Percentiles rank a stretch among this genome's conserved stretches.
phyloP scores from a whole-genome alignment of 2,329 filamentous ascomycete species.

The Arthrobotrys pseudoclavata region DNA sequence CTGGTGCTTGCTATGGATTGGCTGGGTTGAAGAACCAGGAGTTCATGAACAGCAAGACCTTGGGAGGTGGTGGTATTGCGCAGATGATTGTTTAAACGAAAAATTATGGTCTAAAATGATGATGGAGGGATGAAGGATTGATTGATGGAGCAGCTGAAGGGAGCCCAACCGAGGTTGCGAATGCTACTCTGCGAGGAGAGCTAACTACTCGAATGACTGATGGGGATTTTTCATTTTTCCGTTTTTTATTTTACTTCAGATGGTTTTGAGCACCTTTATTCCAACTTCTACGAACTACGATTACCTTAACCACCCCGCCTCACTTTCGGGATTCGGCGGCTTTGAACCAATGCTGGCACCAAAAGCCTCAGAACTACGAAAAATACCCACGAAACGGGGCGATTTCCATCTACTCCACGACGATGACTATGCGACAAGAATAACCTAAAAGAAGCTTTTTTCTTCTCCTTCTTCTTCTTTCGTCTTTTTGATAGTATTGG shows the following conservation, averaged over 20 bases:
- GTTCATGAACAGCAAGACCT: conserved; percentile 93
- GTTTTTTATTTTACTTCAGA: conserved; percentile 2
- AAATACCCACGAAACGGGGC: not conserved
- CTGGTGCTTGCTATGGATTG: conserved; percentile 82
- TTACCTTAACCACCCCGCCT: conserved; percentile 9
- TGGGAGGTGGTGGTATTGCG: conserved; percentile 91
- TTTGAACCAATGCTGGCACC: conserved; percentile 19
- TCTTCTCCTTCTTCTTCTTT: not conserved
- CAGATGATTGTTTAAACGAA: conserved; percentile 90
- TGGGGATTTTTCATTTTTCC: conserved; percentile 1
- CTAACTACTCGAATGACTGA: conserved; percentile 24
- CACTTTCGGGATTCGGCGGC: conserved; percentile 11
- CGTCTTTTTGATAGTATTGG: conserved; percentile 26
- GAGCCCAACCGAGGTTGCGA: conserved; percentile 2
- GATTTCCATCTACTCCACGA: not conserved
- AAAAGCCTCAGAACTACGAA: not conserved
- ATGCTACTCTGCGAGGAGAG: conserved; percentile 1
- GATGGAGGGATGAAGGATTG: not conserved
- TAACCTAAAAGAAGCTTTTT: conserved; percentile 5
- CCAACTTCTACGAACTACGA: conserved; percentile 28
- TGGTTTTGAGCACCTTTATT: conserved; percentile 6
- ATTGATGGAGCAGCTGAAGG: not conserved
- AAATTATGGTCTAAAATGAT: not conserved
- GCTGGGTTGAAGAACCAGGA: conserved; percentile 85
- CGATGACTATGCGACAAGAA: conserved; percentile 7